Conservation (phyloP, 192 early-diverging fungal genomes). For the Gamsiella multidivaricata region DNA sequence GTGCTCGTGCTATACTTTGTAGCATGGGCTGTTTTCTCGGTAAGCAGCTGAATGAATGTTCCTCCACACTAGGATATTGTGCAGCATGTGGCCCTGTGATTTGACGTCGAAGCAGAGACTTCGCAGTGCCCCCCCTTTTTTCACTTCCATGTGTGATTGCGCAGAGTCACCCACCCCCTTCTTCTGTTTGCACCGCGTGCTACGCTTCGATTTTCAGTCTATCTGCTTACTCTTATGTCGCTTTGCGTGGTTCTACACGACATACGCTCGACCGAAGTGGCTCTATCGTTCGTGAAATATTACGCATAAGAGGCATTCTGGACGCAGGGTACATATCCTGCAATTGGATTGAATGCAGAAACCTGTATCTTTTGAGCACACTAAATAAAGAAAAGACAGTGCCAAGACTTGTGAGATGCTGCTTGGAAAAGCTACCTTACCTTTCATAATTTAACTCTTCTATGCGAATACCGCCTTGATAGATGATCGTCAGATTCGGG, state of each 20-base stretch:
- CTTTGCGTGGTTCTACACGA: too few species aligned
- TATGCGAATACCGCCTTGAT: background rate
- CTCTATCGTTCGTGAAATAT: too few species aligned
- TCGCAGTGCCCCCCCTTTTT: background rate
- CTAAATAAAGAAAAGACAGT: too few species aligned
- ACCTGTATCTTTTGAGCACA: too few species aligned
- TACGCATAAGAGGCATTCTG: too few species aligned
- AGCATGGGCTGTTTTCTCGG: conserved; percentile 30
- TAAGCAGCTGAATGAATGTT: conserved; percentile 25
- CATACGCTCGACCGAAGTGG: too few species aligned
- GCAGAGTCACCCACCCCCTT: background rate
- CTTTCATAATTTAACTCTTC: background rate
- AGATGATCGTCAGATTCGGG: conserved; percentile 22
- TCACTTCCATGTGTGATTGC: background rate
- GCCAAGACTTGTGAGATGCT: too few species aligned
- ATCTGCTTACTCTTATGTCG: background rate
- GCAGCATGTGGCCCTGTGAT: background rate
- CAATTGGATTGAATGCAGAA: too few species aligned
- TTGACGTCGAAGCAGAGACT: background rate
- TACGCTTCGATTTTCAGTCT: background rate
- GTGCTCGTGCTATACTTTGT: conserved; percentile 31
- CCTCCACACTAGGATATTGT: background rate
- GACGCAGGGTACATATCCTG: too few species aligned
- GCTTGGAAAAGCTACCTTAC: background rate
- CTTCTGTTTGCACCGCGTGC: background rate